Conservation (phyloP, 768 basidiomycete genomes). For the Lentinula raphanica region DNA sequence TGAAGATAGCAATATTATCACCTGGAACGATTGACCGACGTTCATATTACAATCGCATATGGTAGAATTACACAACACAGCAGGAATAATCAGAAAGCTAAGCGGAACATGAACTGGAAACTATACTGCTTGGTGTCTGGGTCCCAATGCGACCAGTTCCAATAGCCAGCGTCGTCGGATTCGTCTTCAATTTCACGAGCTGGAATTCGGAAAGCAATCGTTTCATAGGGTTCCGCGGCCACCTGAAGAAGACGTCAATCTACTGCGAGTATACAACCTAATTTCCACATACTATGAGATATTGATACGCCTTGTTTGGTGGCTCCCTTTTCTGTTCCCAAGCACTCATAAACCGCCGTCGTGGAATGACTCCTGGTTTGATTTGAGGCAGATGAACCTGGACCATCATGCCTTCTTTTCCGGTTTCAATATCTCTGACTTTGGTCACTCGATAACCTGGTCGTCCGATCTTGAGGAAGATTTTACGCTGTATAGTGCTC, state of each 20-base stretch:
- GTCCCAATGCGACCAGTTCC: conserved; percentile 99
- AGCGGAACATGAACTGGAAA: conserved; percentile 95
- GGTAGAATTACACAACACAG: not conserved
- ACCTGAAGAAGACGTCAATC: conserved; percentile 49
- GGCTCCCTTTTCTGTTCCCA: conserved; percentile 96
- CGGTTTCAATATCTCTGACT: conserved; percentile 84
- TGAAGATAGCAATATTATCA: conserved; percentile 53
- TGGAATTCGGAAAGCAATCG: conserved; percentile 98
- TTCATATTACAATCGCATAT: not conserved
- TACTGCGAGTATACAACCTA: conserved; percentile 13
- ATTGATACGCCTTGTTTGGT: conserved; percentile 95
- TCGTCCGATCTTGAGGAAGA: conserved; percentile 94
- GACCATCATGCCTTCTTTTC: conserved; percentile 96
- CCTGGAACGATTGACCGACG: conserved; percentile 58
- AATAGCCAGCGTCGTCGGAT: conserved; percentile 81
- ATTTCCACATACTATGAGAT: conserved; percentile 75
- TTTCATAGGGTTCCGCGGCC: conserved; percentile 99
- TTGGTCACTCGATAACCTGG: conserved; percentile 97
- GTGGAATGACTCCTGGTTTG: conserved; percentile 76
- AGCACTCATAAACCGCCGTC: conserved; percentile 91
- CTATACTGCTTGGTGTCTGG: conserved; percentile 98
- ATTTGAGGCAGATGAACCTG: conserved; percentile 96
- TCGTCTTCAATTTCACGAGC: conserved; percentile 96
- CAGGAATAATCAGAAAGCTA: conserved; percentile 30
- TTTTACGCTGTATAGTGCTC: conserved; percentile 79